A percentile compares a stretch with the other conserved stretches of the same genome.
These are phyloP conservation scores for Haplographium delicatum DNA, from an alignment of 495 filamentous ascomycete species.

Conservation along the genomic window DNA sequence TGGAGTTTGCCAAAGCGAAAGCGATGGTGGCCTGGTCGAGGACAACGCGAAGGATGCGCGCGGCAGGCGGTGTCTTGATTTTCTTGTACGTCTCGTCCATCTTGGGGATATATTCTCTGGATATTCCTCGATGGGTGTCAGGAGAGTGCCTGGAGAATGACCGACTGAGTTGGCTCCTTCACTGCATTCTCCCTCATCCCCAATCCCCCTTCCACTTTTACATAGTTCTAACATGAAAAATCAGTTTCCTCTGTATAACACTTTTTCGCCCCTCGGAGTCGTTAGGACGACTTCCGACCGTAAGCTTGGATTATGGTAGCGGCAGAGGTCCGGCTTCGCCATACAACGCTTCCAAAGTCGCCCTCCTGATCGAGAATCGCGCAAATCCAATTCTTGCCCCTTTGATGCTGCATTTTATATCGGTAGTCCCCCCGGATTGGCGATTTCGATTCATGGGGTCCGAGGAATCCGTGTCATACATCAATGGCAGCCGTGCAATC, in stretches of 20 bases:
- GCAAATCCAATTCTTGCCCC: slow-evolving; percentile 39
- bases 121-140: too few relatives aligned
- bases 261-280: slow-evolving; percentile 15
- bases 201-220: background rate
- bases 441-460: slow-evolving; percentile 48
- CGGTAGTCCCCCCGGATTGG: slow-evolving; percentile 47
- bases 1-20: slow-evolving; percentile 21
- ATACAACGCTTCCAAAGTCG: slow-evolving; percentile 44
- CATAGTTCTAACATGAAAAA: slow-evolving; percentile 1
- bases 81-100: slow-evolving; percentile 25
- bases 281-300: slow-evolving; percentile 22
- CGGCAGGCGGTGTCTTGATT: slow-evolving; percentile 23
- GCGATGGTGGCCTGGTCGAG: slow-evolving; percentile 27
- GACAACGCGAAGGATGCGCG: slow-evolving; percentile 30
- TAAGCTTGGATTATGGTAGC: slow-evolving; percentile 30
- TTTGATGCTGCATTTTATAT: slow-evolving; percentile 43
- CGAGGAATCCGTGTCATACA: slow-evolving; percentile 28
- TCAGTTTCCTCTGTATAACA: slow-evolving; percentile 10
- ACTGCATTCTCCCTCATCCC: background rate
- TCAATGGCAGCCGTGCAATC: slow-evolving; percentile 36
- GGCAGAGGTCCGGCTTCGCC: slow-evolving; percentile 25
- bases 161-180: too few relatives aligned
- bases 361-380: slow-evolving; percentile 44
- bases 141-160: too few relatives aligned
- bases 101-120: background rate